Percentiles rank a stretch among this genome's conserved stretches.
Evolutionary conservation across 2,329 filamentous ascomycete species (phyloP).

Genomic region (Neofusicoccum laricinum): DNA sequence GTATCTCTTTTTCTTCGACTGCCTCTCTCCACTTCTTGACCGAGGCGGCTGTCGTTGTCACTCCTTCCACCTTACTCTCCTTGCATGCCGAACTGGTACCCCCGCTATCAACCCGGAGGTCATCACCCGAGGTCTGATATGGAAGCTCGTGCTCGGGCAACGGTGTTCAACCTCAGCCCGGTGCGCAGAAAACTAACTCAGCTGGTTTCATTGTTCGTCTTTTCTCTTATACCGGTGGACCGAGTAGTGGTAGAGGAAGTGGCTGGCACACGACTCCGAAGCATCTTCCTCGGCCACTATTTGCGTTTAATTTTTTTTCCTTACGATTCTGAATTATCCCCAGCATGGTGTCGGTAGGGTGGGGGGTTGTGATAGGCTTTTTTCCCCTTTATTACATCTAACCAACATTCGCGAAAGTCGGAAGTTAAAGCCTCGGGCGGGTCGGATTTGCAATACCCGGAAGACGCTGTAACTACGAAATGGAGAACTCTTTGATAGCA

Average conservation of each 20-base stretch:
- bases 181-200: conserved; percentile 14
- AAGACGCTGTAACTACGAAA: conserved; percentile 14
- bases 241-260: conserved; percentile 16
- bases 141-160: conserved; percentile 10
- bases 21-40: not conserved
- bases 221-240: conserved; percentile 11
- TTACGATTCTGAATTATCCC: conserved; percentile 8
- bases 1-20: conserved; percentile 10
- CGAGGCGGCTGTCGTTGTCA: not conserved
- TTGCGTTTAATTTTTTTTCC: conserved; percentile 10
- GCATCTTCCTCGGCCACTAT: conserved; percentile 10
- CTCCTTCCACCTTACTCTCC: conserved; percentile 11
- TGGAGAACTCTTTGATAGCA: conserved; percentile 12
- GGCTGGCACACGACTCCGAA: conserved; percentile 14
- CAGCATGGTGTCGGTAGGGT: conserved; percentile 16
- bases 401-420: conserved; percentile 3
- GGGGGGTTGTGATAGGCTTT: conserved; percentile 8
- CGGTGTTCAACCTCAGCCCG: conserved; percentile 3
- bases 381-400: not conserved
- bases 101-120: conserved; percentile 13
- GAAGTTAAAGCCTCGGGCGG: conserved; percentile 8
- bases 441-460: conserved; percentile 7
- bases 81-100: not conserved
- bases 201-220: not conserved
- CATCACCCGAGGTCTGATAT: conserved; percentile 9